A percentile compares a stretch with the other conserved stretches of the same genome.
These are phyloP conservation scores for Salvia rosmarinus DNA, from an alignment of 257 asterid species.

Conservation along the genomic window DNA sequence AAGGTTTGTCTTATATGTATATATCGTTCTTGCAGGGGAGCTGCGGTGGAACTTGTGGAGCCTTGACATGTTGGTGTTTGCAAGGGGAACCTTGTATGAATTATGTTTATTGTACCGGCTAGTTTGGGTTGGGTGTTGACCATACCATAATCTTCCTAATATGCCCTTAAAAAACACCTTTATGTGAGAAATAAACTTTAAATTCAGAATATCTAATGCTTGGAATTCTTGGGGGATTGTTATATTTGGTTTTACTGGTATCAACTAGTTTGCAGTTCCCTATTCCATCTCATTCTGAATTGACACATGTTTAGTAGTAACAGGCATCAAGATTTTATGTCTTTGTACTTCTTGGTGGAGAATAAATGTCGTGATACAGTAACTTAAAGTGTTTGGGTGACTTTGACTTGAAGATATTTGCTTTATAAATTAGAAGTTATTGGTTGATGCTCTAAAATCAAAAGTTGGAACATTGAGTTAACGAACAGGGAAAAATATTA, in stretches of 20 bases:
- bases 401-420: neutral
- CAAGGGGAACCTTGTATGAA: constrained; percentile 81
- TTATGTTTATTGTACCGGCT: constrained; percentile 46
- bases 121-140: constrained; percentile 60
- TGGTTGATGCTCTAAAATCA: neutral
- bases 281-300: neutral
- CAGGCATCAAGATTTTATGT: neutral
- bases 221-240: constrained; percentile 32
- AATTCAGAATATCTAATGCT: constrained; percentile 22
- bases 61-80: constrained; percentile 98
- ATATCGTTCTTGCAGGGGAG: constrained; percentile 98
- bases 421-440: neutral
- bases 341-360: neutral
- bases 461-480: neutral
- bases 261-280: constrained; percentile 11
- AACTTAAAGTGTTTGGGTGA: neutral
- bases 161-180: constrained; percentile 22
- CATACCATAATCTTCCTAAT: constrained; percentile 24
- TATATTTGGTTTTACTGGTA: constrained; percentile 12
- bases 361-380: neutral
- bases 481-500: neutral
- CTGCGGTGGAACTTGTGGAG: constrained; percentile 89
- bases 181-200: constrained; percentile 29
- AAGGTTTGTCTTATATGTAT: constrained; percentile 93
- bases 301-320: neutral